Conservation (phyloP, 257 asterid genomes). For the Fraxinus americana region DNA sequence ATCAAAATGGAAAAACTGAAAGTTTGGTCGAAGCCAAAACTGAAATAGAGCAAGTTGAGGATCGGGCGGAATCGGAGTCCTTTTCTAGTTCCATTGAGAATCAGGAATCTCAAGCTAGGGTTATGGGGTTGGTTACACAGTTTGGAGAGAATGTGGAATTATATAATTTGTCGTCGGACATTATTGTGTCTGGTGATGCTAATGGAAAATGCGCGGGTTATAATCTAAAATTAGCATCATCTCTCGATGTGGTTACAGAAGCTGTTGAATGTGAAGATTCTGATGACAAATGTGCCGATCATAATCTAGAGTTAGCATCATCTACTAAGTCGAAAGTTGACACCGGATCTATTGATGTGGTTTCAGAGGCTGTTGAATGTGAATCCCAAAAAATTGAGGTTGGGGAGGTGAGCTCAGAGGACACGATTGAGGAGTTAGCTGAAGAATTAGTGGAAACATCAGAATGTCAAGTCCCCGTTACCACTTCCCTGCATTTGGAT, state of each 20-base stretch:
- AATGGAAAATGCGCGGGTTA: conserved; percentile 4
- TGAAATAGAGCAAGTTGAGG: neutral
- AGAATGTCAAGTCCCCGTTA: conserved; percentile 21
- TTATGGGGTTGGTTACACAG: conserved; percentile 18
- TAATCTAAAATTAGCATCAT: too few relatives aligned
- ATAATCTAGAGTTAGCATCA: neutral
- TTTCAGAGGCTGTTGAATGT: neutral
- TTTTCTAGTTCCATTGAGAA: conserved; percentile 25
- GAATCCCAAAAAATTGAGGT: conserved; percentile 17
- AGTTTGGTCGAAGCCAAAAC: neutral
- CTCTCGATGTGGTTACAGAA: neutral
- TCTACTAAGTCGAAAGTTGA: conserved; percentile 21
- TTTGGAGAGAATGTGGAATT: conserved; percentile 23
- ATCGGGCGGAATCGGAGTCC: conserved; percentile 17
- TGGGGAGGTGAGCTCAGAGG: conserved; percentile 15
- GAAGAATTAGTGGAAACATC: conserved; percentile 25
- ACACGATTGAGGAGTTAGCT: conserved; percentile 17
- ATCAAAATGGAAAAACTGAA: neutral
- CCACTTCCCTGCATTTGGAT: conserved; percentile 8
- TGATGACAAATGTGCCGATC: conserved; percentile 1
- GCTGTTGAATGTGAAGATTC: neutral
- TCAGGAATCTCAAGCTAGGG: conserved; percentile 27
- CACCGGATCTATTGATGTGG: neutral
- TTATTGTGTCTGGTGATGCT: conserved; percentile 11
- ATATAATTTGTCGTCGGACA: neutral